phyloP scores from a whole-genome alignment of 768 basidiomycete genomes.

The Lactarius sanguifluus region DNA sequence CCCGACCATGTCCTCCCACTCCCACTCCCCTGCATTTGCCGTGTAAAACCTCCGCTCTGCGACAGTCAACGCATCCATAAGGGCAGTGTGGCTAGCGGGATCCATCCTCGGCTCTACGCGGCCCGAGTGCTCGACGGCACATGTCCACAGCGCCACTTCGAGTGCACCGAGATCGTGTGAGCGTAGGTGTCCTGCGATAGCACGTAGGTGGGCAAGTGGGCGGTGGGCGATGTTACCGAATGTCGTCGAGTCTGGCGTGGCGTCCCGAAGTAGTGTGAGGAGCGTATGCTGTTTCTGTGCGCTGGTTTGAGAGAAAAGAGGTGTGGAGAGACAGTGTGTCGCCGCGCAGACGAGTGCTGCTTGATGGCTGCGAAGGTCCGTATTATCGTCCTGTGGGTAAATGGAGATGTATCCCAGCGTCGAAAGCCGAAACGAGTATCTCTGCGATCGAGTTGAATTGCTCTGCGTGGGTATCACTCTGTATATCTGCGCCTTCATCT shows the following conservation, averaged over 20 bases:
- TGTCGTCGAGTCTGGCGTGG: slow-evolving; percentile 10
- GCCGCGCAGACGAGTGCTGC: slow-evolving; percentile 13
- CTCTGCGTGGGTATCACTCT: background rate
- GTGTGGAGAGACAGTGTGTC: slow-evolving; percentile 6
- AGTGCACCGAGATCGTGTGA: slow-evolving; percentile 9
- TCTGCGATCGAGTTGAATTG: slow-evolving; percentile 18
- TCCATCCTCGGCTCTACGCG: background rate
- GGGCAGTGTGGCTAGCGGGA: background rate
- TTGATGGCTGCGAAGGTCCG: slow-evolving; percentile 4
- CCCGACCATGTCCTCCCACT: background rate
- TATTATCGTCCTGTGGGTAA: background rate
- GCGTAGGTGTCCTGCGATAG: slow-evolving; percentile 1
- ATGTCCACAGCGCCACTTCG: slow-evolving; percentile 10
- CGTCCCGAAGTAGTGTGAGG: slow-evolving; percentile 9
- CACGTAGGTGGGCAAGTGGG: slow-evolving; percentile 6
- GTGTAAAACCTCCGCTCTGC: background rate
- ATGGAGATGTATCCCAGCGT: slow-evolving; percentile 2
- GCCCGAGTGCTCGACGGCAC: slow-evolving; percentile 11
- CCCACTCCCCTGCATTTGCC: background rate
- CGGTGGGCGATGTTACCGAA: background rate
- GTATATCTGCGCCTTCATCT: slow-evolving; percentile 4
- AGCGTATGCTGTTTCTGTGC: background rate
- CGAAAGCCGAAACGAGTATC: slow-evolving; percentile 16
- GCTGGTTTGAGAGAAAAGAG: slow-evolving; percentile 7
- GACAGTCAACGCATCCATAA: background rate